phyloP scores from a whole-genome alignment of 83 land plant species.

The Picea abies region DNA sequence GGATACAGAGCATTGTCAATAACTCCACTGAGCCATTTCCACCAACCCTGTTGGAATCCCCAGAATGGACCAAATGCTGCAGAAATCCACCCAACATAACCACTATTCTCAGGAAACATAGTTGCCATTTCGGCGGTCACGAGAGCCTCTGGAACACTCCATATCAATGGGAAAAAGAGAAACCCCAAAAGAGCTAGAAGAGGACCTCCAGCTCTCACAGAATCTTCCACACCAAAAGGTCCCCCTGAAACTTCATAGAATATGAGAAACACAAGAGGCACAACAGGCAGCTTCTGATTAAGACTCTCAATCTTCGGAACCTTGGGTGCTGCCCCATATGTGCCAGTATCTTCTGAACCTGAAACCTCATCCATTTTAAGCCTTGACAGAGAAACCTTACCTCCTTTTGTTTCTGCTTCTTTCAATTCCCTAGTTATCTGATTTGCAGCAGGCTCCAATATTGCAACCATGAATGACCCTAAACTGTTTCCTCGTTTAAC shows the following conservation, averaged over 20 bases:
- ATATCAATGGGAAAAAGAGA: constrained; percentile 57
- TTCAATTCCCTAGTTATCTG: no score
- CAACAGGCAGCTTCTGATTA: constrained; percentile 32
- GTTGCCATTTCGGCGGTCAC: constrained; percentile 83
- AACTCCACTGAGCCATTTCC: constrained; percentile 70
- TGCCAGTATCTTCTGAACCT: not conserved
- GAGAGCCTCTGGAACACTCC: constrained; percentile 84
- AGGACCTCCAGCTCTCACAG: constrained; percentile 73
- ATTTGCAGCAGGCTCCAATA: no score
- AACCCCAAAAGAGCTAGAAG: constrained; percentile 72
- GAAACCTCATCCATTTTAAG: not conserved
- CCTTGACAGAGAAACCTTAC: not conserved
- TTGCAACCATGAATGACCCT: no score
- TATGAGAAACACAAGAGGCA: constrained; percentile 52
- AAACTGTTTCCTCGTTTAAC: no score
- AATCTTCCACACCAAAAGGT: constrained; percentile 79
- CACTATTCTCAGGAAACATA: constrained; percentile 77
- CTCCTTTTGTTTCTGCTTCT: not conserved
- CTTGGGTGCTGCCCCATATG: not conserved
- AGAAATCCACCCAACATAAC: constrained; percentile 81
- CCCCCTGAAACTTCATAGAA: no score
- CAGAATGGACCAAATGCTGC: constrained; percentile 81
- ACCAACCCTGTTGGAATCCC: constrained; percentile 90
- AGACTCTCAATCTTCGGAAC: not conserved
- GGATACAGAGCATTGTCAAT: constrained; percentile 55